phyloP scores from a whole-genome alignment of 2,329 filamentous ascomycete genomes.

The Fusarium papillatum region DNA sequence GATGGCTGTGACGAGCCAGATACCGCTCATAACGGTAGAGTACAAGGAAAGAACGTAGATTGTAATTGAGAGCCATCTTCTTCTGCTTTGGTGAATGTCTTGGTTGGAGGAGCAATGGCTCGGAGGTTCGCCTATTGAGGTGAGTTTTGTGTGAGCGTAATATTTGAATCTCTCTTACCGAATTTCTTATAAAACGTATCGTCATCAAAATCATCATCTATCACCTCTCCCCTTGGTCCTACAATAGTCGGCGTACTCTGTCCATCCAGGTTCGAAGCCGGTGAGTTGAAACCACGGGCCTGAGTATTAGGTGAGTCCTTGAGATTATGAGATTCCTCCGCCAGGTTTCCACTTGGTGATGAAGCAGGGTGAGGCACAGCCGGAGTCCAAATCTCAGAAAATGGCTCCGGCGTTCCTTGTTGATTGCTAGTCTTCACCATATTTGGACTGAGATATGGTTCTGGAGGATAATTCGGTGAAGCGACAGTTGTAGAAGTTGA shows the following conservation, averaged over 20 bases:
- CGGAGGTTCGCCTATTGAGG: slow-evolving; percentile 44
- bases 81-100: slow-evolving; percentile 48
- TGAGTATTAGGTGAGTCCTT: slow-evolving; percentile 18
- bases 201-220: slow-evolving; percentile 45
- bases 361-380: slow-evolving; percentile 34
- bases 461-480: slow-evolving; percentile 11
- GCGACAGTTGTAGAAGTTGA: slow-evolving; percentile 7
- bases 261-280: slow-evolving; percentile 3
- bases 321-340: neutral
- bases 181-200: slow-evolving; percentile 50
- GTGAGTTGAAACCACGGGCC: slow-evolving; percentile 3
- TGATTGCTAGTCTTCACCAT: slow-evolving; percentile 2
- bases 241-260: slow-evolving; percentile 20
- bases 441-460: slow-evolving; percentile 26
- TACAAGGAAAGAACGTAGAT: slow-evolving; percentile 68
- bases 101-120: slow-evolving; percentile 49
- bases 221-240: slow-evolving; percentile 24
- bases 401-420: slow-evolving; percentile 28
- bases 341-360: neutral
- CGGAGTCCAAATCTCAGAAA: slow-evolving; percentile 39
- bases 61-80: slow-evolving; percentile 64
- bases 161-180: slow-evolving; percentile 34
- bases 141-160: slow-evolving; percentile 2
- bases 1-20: slow-evolving; percentile 76
- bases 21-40: slow-evolving; percentile 72